Base-by-base conservation (phyloP, 148 eudicot species). In the Simmondsia chinensis region DNA sequence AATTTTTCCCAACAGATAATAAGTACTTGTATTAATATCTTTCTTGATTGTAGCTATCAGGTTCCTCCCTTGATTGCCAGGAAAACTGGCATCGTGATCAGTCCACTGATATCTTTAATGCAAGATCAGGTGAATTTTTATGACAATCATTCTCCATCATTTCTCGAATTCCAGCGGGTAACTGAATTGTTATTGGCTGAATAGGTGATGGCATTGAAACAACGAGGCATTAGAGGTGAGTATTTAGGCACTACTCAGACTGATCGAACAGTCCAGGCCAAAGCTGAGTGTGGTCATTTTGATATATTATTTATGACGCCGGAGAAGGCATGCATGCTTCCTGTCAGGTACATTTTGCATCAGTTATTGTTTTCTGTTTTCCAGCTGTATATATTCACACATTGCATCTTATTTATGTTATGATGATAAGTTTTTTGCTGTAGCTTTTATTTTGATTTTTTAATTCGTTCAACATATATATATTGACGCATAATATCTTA, bases 71-170 rank as follows among this genome's bases (percentile, higher is more conserved):
- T 84, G 75, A 44, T 84, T 56, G 43, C 71, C 1, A 63, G 61
- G 10, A 75, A 59, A 65, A 80, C 95, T 22, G 82, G 82, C 45
- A 41, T 84, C 17, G 95, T 84, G 23, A 71, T 84, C 67, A 80
- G 89, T 58, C 95, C 95, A 39, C 80, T 84, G 23, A 52, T 84
- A 41, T 80, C 89, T 19, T 59, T 84, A 64, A 84, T 84, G 95
- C 89, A 84, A 62, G 95, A 84, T 68, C 95, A 84, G 85, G 95
- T 84, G 30, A 20, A 57, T 41, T 30, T 38, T 38, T 16, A 46
- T 33, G 12, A 47, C 20, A 37, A 10, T 21, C 15, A 2, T 9
- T 15, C 19, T 31, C 13, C 11, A 16, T 20, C 6, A n/a, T 50
- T 37, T n/a, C 7, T 36, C 1, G 17, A 50, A 40, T n/a, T 15